Conservation (phyloP, 257 asterid species). For the Linaria vulgaris region DNA sequence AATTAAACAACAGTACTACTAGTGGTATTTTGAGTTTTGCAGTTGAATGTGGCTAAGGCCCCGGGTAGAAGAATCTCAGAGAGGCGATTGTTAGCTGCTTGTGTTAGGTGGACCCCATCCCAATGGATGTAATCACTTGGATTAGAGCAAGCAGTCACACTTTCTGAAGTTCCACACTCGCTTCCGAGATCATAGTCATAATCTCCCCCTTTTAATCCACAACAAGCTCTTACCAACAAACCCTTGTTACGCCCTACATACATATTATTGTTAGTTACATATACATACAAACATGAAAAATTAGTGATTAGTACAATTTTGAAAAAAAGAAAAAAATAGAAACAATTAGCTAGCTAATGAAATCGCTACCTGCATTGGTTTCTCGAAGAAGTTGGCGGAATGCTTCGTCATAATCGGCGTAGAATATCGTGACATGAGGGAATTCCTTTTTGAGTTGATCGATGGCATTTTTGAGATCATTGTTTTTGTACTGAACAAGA, state of each 20-base stretch:
- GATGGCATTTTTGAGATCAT: background rate
- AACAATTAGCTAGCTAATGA: no score
- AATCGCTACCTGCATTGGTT: no score
- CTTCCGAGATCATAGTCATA: background rate
- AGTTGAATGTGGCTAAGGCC: background rate
- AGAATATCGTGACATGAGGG: background rate
- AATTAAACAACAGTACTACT: no score
- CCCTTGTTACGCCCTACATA: background rate
- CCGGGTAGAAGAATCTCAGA: background rate
- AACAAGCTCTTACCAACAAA: background rate
- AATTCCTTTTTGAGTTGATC: background rate
- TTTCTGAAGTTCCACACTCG: background rate
- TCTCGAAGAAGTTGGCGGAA: no score
- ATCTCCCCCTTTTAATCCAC: background rate
- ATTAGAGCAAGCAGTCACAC: background rate
- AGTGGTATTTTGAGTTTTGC: no score
- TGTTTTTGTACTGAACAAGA: background rate
- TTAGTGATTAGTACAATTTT: no score
- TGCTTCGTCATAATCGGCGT: background rate
- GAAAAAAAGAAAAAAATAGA: no score
- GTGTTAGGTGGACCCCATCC: conserved; percentile 5
- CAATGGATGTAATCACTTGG: background rate
- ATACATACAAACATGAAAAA: no score
- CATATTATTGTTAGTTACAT: no score
- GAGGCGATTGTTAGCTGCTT: background rate